Evolutionary conservation across 768 basidiomycete genomes (phyloP), one percentile per base, ranked within the genome.

Genomic region (Lentinus brumalis): DNA sequence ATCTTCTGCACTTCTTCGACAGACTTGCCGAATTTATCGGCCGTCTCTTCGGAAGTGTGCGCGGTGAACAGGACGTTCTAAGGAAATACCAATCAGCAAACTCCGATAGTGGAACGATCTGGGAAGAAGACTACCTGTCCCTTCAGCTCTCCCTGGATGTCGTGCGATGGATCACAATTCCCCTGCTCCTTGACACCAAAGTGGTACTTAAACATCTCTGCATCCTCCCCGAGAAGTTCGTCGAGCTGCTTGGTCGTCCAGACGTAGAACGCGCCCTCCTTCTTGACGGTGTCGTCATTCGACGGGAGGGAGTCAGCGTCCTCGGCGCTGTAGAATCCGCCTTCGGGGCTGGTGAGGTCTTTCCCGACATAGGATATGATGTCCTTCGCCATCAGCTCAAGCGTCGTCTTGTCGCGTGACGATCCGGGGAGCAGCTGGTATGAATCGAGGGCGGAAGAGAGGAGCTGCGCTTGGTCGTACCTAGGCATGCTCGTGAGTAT

Each of bases 401-500:
- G 50, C 7, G 44, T 61, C 26, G 29, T 45, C 31, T 45, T 51
- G 15, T 59, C 52, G n/a, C 10, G 26, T 2, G 57, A 59, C n/a
- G 53, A 44, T 11, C 10, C 18, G 10, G 67, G 65, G 6, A 69
- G 60, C 14, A 69, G 59, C 47, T 61, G 62, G 21, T 65, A 59
- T 39, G 70, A 63, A 51, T 71, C 67, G 3, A 68, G 59, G 5
- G 67, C 62, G 11, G 64, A 61, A 0, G 63, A 35, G 12, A 70
- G 60, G 3, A 79, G 66, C 60, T 79, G 78, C 5, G 72, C 77
- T 63, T 79, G 70, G 56, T 79, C 78, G 61, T 79, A 79, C 15
- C 68, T 69, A 18, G 14, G 14, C 1, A 18, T 16, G 4, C 5
- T 18, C 30, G 26, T 49, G 26, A 31, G 29, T 15, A 18, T n/a